Evolutionary conservation across 495 filamentous ascomycete genomes (phyloP), one percentile per base, ranked within the genome.

Genomic region (Letharia columbiana): DNA sequence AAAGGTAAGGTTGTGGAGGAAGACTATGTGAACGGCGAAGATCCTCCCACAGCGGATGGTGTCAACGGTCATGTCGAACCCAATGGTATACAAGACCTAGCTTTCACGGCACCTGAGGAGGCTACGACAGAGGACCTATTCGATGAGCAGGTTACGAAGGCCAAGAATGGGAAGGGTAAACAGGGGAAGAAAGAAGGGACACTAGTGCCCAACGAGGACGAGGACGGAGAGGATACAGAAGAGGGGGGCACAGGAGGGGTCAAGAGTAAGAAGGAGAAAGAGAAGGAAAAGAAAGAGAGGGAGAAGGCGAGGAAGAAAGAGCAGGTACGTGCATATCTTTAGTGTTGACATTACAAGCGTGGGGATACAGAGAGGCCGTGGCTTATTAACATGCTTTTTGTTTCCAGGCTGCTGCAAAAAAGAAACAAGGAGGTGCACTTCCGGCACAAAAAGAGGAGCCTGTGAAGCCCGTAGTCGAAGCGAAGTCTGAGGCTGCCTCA

Each of bases 231-330:
- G 4, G 86, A 84, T 0, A 87, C 85, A 41, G 78, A 73, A 18
- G 89, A 80, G 41, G 54, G 33, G 7, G 54, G 54, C 6, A 20
- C 54, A 20, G 88, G 88, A 62, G 83, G 84, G 62, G 79, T 96
- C 67, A 86, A 96, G 78, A 92, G 87, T 18, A 97, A 98, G 84
- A 96, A 96, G 77, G 90, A 92, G 73, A 97, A 97, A 81, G 92
- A 97, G 77, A 92, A 88, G 79, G 91, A 92, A 76, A 94, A 89
- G 79, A 93, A 90, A 75, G 92, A 96, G 79, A 86, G 89, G 63
- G 90, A 96, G 78, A 92, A 96, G 86, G 88, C 91, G 79, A 83
- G 90, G 67, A 96, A 93, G 81, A 96, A 88, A 87, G 91, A 93
- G 77, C 87, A 93, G 81, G 88, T 89, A 75, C 61, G 77, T 73